Evolutionary conservation across 495 filamentous ascomycete genomes (phyloP).

Genomic region (Penicillium egyptiacum): DNA sequence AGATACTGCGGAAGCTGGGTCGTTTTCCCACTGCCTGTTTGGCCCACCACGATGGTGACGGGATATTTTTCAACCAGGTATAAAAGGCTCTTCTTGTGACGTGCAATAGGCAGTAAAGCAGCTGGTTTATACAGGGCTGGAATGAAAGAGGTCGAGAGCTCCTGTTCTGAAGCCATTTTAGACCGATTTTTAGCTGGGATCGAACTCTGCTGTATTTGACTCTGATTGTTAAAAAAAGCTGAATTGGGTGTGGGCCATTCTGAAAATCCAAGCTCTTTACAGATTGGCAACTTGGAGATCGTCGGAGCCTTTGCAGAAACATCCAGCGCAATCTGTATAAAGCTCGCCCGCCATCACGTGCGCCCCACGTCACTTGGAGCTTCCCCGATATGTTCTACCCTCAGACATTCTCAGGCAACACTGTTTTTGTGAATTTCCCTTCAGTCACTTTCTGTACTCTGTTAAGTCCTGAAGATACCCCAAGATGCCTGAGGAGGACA

Average conservation of each 20-base stretch:
- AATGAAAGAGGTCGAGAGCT: conserved; percentile 66
- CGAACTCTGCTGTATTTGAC: neutral
- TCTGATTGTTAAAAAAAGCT: neutral
- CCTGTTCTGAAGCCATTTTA: conserved; percentile 48
- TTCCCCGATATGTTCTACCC: conserved; percentile 29
- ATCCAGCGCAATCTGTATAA: conserved; percentile 24
- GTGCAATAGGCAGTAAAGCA: conserved; percentile 73
- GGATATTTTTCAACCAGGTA: conserved; percentile 75
- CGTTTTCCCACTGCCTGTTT: conserved; percentile 90
- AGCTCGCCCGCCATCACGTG: conserved; percentile 35
- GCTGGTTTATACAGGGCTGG: conserved; percentile 76
- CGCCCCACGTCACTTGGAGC: conserved; percentile 43
- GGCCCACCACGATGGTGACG: conserved; percentile 81
- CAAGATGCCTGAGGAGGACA: conserved; percentile 46
- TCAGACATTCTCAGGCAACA: conserved; percentile 30
- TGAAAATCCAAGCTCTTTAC: conserved; percentile 5
- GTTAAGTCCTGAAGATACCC: neutral
- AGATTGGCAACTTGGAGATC: conserved; percentile 2
- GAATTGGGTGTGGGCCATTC: conserved; percentile 1
- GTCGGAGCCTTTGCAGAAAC: conserved; percentile 8
- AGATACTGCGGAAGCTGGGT: conserved; percentile 89
- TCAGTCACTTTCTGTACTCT: neutral
- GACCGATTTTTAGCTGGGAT: neutral
- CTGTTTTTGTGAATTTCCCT: conserved; percentile 14
- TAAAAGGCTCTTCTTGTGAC: conserved; percentile 68